Base-by-base conservation (phyloP, 768 basidiomycete genomes). In the Asterophora parasitica region DNA sequence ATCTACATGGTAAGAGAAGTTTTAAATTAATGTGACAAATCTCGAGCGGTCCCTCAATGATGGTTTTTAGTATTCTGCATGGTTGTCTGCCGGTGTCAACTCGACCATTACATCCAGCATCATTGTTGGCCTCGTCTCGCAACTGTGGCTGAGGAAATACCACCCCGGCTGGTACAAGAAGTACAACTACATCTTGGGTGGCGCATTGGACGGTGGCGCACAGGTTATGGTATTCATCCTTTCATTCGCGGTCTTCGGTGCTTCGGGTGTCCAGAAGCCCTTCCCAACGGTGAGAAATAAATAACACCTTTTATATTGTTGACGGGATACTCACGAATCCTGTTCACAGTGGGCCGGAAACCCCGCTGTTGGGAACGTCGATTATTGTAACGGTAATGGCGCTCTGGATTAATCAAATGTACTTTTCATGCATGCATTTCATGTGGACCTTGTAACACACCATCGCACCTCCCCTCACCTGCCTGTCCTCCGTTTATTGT, bases 161-260 rank as follows among this genome's bases (percentile, higher is more conserved):
- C 67, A 81, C 48, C 80, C 85, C 1, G 73, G 74, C 11, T 88
- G 83, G 83, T 87, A 82, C 63, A 75, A 76, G 57, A 72, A 71
- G 55, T 82, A 82, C 61, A 83, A 85, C 58, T 83, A 82, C 57
- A 76, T 83, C 32, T 62, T 85, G 3, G 81, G 81, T 23, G 85
- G 82, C 34, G 84, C 78, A 5, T 65, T 83, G 30, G 81, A 83
- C 56, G 82, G 82, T 20, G 82, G 83, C 7, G 76, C 79, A 12
- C 82, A 83, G 58, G 72, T 81, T 39, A 81, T 82, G 77, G 71
- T 79, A 26, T 81, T 82, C 57, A 68, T 84, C 32, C 66, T 81
- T 4, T 79, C 81, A 0, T 84, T 83, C 60, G 79, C 81, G 2
- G 79, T 83, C 17, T 81, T 79, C 54, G 82, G 83, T 13, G 81